Evolutionary conservation across 345 rosid genomes (phyloP).

Genomic region (Moricandia arvensis): DNA sequence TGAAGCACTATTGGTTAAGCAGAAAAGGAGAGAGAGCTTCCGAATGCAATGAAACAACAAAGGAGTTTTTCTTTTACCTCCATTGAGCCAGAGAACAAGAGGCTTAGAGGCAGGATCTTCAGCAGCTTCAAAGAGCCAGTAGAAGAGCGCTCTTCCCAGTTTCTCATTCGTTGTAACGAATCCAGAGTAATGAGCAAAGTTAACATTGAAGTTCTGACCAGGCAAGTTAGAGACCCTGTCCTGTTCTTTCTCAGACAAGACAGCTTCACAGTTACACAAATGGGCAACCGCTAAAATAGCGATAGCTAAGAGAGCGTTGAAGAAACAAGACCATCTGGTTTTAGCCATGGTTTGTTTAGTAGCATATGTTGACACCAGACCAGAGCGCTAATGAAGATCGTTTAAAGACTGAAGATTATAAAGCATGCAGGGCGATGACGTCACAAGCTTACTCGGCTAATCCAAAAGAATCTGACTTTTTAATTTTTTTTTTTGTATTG

Average conservation of each 20-base stretch:
- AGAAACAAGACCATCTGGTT: conserved; percentile 15
- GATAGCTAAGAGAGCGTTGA: conserved; percentile 13
- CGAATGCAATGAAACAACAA: too few relatives aligned
- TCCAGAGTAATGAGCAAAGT: conserved; percentile 76
- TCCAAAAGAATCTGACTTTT: conserved; percentile 11
- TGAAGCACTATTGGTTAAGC: too few relatives aligned
- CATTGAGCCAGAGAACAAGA: conserved; percentile 87
- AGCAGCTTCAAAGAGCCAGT: conserved; percentile 77
- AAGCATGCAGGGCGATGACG: conserved; percentile 17
- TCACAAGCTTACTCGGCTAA: background rate
- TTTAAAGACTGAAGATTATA: conserved; percentile 16
- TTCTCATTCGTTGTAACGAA: conserved; percentile 63
- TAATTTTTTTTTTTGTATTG: background rate
- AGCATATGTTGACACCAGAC: background rate
- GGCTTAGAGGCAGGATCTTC: conserved; percentile 80
- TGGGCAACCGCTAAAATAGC: conserved; percentile 24
- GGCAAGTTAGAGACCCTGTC: conserved; percentile 67
- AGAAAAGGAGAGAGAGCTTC: too few relatives aligned
- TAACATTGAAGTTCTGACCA: conserved; percentile 62
- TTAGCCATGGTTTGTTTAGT: conserved; percentile 21
- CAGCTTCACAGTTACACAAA: conserved; percentile 27
- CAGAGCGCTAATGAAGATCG: background rate
- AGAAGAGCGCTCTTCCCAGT: conserved; percentile 73
- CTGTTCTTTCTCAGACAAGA: conserved; percentile 46
- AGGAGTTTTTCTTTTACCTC: conserved; percentile 40